Evolutionary conservation across 2,329 filamentous ascomycete species (phyloP).

Genomic region (Keithomyces neogunnii): DNA sequence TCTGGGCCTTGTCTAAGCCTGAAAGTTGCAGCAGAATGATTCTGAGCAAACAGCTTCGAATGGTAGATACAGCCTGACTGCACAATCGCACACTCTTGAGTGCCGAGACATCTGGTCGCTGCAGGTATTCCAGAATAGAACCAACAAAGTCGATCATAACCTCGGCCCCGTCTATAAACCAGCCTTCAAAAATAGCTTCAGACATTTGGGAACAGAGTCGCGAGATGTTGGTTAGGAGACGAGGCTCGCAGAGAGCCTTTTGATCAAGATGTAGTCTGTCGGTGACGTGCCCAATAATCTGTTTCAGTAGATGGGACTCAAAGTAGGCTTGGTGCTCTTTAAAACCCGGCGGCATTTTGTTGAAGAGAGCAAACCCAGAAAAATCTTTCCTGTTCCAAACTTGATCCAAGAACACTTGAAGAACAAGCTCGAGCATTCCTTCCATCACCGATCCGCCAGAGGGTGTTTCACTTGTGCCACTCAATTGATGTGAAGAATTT

Average conservation of each 20-base stretch:
- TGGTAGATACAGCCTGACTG: slow-evolving; percentile 67
- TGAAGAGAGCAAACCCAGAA: slow-evolving; percentile 72
- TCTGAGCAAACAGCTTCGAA: slow-evolving; percentile 70
- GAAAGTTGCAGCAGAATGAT: slow-evolving; percentile 75
- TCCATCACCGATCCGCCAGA: slow-evolving; percentile 66
- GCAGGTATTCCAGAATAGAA: slow-evolving; percentile 77
- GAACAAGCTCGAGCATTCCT: slow-evolving; percentile 66
- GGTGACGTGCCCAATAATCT: slow-evolving; percentile 62
- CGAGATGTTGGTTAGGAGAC: slow-evolving; percentile 77
- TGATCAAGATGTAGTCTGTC: slow-evolving; percentile 64
- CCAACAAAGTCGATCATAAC: slow-evolving; percentile 79
- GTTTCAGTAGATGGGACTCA: slow-evolving; percentile 77
- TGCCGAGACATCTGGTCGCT: slow-evolving; percentile 70
- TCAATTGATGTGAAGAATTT: not conserved
- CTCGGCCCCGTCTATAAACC: slow-evolving; percentile 86
- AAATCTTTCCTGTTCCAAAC: slow-evolving; percentile 84
- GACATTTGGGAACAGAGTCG: slow-evolving; percentile 73
- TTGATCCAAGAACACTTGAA: slow-evolving; percentile 78
- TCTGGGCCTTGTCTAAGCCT: slow-evolving; percentile 62
- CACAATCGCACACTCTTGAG: slow-evolving; percentile 90
- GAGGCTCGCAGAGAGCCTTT: slow-evolving; percentile 68
- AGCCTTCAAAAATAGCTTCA: slow-evolving; percentile 90
- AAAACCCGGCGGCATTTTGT: slow-evolving; percentile 86
- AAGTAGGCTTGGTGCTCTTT: slow-evolving; percentile 94
- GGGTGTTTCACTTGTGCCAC: slow-evolving; percentile 26